Conservation (phyloP, 2,329 filamentous ascomycete species). For the Helotiales sp. region DNA sequence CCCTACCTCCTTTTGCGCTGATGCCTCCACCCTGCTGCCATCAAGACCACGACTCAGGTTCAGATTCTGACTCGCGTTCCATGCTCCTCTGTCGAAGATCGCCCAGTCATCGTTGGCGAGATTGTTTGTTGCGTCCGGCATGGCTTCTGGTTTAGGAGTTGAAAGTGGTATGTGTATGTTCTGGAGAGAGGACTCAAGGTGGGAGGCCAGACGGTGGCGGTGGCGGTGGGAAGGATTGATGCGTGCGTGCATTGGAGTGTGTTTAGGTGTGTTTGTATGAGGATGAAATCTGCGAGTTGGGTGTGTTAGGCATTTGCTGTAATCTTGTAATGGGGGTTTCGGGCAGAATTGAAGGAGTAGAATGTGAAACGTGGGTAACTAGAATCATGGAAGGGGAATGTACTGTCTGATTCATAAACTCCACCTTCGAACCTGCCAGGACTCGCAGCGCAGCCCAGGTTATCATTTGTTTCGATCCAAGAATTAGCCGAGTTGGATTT, state of each 20-base stretch:
- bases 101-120: conserved; percentile 24
- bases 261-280: conserved; percentile 35
- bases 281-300: conserved; percentile 28
- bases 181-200: conserved; percentile 34
- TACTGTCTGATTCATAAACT: conserved; percentile 47
- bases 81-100: conserved; percentile 34
- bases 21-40: not conserved
- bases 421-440: conserved; percentile 49
- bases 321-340: too few species aligned
- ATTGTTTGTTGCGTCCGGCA: conserved; percentile 9
- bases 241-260: conserved; percentile 33
- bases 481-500: not conserved
- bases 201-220: conserved; percentile 31
- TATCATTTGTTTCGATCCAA: conserved; percentile 43
- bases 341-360: too few species aligned
- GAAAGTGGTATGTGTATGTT: conserved; percentile 33
- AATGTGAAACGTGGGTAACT: too few species aligned
- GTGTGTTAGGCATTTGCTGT: not conserved
- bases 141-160: conserved; percentile 23
- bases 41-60: not conserved
- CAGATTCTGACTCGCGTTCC: not conserved
- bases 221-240: conserved; percentile 32
- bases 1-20: not conserved
- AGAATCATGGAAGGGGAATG: not conserved
- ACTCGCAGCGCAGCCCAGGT: conserved; percentile 52